Base-by-base conservation (phyloP, 148 eudicot genomes). In the Drosera capensis region DNA sequence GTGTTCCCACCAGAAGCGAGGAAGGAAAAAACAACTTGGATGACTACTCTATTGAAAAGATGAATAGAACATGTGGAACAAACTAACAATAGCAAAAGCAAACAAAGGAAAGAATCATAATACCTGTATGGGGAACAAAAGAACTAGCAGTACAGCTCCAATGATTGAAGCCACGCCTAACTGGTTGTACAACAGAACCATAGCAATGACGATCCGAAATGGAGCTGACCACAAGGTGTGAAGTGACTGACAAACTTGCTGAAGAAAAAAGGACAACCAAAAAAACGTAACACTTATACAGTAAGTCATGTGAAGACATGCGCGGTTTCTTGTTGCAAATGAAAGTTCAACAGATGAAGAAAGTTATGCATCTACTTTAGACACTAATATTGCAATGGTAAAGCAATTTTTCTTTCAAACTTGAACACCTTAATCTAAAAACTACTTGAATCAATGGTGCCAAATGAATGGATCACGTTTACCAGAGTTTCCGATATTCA, bases 171-270 rank as follows among this genome's bases (percentile, higher is more conserved):
- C 83, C 60, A 83, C 68, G 16, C 96, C 96, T 45, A 88, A 49
- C 66, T 83, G 79, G 57, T 60, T 71, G 62, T 70, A 88, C 35
- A 88, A 81, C 45, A 88, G 86, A 63, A 83, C 62, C 81, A 88
- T 55, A 34, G 96, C 71, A 45, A 88, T 13, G 17, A 71, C 30
- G 23, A 88, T 88, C 45, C 96, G 96, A 40, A 83, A 75, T 51
- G 96, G 96, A 71, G 96, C 90, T 26, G 96, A 88, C 96, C 96
- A 88, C 68, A 88, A 47, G 17, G 79, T 72, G 58, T 88, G 94
- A 43, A 88, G 86, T 18, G 92, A 77, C 54, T 83, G 96, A 63
- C 83, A 70, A 56, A 80, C 45, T 88, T 77, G 94, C 96, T 88
- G 94, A 56, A 54, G 41, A 46, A 44, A 68, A 62, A 40, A 57